Percentiles rank a stretch among this genome's conserved stretches.
Conservation (phyloP, 495 filamentous ascomycete species). For the Podospora anserina region DNA sequence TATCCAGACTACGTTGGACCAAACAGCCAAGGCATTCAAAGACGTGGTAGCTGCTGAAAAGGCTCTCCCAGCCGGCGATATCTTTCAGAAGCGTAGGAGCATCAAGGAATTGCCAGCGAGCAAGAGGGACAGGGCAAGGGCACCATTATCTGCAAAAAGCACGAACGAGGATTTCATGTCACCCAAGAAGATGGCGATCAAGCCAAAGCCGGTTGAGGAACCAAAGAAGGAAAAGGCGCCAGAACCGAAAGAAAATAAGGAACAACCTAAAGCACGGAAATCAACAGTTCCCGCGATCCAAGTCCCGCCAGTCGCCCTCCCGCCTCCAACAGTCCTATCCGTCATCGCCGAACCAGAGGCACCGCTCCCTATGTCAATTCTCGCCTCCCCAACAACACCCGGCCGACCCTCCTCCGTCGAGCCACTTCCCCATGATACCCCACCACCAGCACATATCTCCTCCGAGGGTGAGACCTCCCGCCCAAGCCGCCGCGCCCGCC, state of each 20-base stretch:
- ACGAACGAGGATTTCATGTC: constrained; percentile 47
- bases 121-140: constrained; percentile 36
- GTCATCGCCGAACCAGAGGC: constrained; percentile 32
- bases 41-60: constrained; percentile 15
- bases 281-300: constrained; percentile 1
- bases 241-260: constrained; percentile 17
- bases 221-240: constrained; percentile 23
- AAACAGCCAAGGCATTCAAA: constrained; percentile 34
- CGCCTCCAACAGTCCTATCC: constrained; percentile 16
- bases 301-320: constrained; percentile 27
- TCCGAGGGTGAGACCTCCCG: constrained; percentile 51
- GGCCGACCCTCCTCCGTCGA: constrained; percentile 17
- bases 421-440: constrained; percentile 47
- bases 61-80: constrained; percentile 10
- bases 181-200: constrained; percentile 36
- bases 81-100: constrained; percentile 23
- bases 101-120: constrained; percentile 37
- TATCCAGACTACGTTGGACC: constrained; percentile 3
- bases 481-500: constrained; percentile 60
- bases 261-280: neutral
- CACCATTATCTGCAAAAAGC: constrained; percentile 44
- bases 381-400: constrained; percentile 38
- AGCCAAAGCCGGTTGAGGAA: constrained; percentile 25
- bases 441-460: constrained; percentile 55
- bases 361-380: constrained; percentile 28